These are phyloP conservation scores for Aspergillus calidoustus DNA, from an alignment of 2,329 filamentous ascomycete species.

Conservation along the genomic window DNA sequence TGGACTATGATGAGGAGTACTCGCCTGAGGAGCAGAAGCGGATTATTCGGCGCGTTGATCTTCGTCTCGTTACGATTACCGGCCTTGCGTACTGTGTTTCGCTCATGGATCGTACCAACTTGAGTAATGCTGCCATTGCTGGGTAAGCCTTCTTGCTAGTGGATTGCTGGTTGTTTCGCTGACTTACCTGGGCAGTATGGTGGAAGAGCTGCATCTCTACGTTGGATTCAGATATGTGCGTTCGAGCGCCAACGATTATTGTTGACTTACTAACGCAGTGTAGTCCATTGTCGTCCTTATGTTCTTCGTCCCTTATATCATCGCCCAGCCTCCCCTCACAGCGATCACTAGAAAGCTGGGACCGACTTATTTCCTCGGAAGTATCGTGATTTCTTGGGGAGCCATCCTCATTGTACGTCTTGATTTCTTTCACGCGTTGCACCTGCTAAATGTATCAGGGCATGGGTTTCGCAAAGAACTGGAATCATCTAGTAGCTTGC, in stretches of 20 bases:
- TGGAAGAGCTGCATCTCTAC: slow-evolving; percentile 33
- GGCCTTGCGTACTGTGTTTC: slow-evolving; percentile 74
- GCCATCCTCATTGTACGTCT: slow-evolving; percentile 33
- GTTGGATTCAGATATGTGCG: slow-evolving; percentile 34
- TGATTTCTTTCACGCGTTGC: background rate
- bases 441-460: slow-evolving; percentile 26
- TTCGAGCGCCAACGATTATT: background rate
- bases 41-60: slow-evolving; percentile 73
- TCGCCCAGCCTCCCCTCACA: slow-evolving; percentile 39
- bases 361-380: slow-evolving; percentile 32
- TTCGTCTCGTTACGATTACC: slow-evolving; percentile 64
- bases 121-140: slow-evolving; percentile 71
- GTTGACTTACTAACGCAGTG: background rate
- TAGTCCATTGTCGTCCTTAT: slow-evolving; percentile 39
- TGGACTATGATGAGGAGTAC: slow-evolving; percentile 47
- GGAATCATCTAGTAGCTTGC: slow-evolving; percentile 31
- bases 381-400: slow-evolving; percentile 37
- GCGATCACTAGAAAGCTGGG: slow-evolving; percentile 37
- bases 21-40: slow-evolving; percentile 65
- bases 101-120: slow-evolving; percentile 79
- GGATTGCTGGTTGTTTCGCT: slow-evolving; percentile 65
- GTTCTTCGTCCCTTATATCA: slow-evolving; percentile 39
- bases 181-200: slow-evolving; percentile 69
- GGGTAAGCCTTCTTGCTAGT: slow-evolving; percentile 56
- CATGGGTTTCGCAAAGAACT: slow-evolving; percentile 37